Evolutionary conservation across 441 rosid species (phyloP).

Genomic region (Erysimum pusillum): DNA sequence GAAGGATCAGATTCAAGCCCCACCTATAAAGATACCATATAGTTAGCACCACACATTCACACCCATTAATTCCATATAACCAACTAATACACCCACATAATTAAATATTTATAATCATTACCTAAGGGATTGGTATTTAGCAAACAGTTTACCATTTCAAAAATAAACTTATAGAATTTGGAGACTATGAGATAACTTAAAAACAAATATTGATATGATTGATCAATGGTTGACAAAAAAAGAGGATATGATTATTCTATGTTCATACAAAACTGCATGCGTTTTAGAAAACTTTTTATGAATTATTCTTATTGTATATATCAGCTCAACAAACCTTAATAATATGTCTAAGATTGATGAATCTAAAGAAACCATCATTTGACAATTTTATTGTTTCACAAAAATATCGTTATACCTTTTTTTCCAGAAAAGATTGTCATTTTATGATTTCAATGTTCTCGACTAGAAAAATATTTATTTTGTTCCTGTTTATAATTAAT

Average conservation of each 20-base stretch:
- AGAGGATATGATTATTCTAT: neutral
- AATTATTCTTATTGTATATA: neutral
- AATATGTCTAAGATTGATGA: neutral
- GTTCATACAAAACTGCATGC: neutral
- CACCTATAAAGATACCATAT: conserved; percentile 48
- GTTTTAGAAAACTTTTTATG: neutral
- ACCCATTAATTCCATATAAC: conserved; percentile 39
- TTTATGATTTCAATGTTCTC: too few relatives aligned
- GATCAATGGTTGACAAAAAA: neutral
- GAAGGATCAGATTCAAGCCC: conserved; percentile 48
- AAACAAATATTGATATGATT: neutral
- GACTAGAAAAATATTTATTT: too few relatives aligned
- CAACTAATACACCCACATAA: conserved; percentile 23
- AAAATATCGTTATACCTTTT: too few relatives aligned
- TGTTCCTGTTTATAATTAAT: too few relatives aligned
- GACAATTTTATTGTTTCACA: too few relatives aligned
- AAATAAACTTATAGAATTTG: neutral
- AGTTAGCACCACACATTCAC: conserved; percentile 41
- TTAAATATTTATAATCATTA: conserved; percentile 10
- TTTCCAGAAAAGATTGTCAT: too few relatives aligned
- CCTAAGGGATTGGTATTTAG: conserved; percentile 32
- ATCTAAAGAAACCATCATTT: neutral
- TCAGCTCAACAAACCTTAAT: neutral
- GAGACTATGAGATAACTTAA: conserved; percentile 3
- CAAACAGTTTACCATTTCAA: conserved; percentile 2